These are phyloP conservation scores for Hysterangium stoloniferum DNA, from an alignment of 768 basidiomycete genomes.

Conservation along the genomic window DNA sequence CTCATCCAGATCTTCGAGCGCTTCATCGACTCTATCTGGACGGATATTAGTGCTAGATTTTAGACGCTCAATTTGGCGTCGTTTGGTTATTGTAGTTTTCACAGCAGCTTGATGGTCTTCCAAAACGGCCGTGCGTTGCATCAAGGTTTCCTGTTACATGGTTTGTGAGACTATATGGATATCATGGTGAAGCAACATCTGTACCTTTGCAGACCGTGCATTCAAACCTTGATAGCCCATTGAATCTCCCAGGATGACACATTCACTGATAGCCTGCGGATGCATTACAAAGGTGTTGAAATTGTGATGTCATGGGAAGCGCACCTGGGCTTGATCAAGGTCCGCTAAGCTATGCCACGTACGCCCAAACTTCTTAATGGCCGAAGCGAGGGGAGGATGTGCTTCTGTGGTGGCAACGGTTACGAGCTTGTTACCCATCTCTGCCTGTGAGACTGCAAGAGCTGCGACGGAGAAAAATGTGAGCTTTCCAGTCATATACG, in stretches of 20 bases:
- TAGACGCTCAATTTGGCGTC: constrained; percentile 82
- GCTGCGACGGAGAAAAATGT: constrained; percentile 35
- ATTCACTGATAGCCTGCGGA: constrained; percentile 75
- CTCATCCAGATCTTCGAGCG: constrained; percentile 89
- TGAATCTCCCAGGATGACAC: constrained; percentile 92
- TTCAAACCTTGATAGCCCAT: constrained; percentile 96
- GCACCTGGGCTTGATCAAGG: constrained; percentile 74
- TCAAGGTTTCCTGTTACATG: constrained; percentile 58
- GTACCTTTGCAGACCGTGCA: constrained; percentile 82
- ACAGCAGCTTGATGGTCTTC: constrained; percentile 94
- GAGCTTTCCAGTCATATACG: constrained; percentile 7
- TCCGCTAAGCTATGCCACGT: constrained; percentile 84
- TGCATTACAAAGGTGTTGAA: constrained; percentile 20
- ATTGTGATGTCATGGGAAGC: constrained; percentile 6
- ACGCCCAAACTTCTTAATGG: constrained; percentile 79
- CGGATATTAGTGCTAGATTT: constrained; percentile 82
- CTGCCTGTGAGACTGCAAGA: constrained; percentile 68
- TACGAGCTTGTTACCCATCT: constrained; percentile 90
- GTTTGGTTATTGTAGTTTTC: constrained; percentile 88
- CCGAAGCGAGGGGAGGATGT: constrained; percentile 76
- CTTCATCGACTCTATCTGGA: constrained; percentile 82
- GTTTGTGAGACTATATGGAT: not conserved
- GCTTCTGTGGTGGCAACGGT: constrained; percentile 86
- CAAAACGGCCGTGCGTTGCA: constrained; percentile 81
- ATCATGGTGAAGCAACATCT: not conserved